Base-by-base conservation (phyloP, 371 early-diverging fungal species). In the Chytridium lagenaria region DNA sequence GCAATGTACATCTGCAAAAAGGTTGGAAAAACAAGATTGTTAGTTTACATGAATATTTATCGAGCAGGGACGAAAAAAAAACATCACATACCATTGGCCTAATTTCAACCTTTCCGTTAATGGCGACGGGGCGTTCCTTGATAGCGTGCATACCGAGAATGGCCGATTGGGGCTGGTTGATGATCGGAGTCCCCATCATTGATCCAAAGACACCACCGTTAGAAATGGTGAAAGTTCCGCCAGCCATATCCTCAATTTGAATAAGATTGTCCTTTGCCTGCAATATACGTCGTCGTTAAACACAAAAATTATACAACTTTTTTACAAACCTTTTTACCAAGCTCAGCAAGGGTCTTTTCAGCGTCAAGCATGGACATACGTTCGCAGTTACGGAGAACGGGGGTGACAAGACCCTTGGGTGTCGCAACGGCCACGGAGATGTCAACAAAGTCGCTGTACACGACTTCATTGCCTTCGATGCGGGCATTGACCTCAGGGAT, bases 181-280 rank as follows among this genome's bases (percentile, higher is more conserved):
- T 95, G 80, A 98, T 97, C 65, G 98, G 98, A 23, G 98, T 98
- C 65, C 98, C 98, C 85, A 90, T 91, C 77, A 98, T 83, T 36
- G 96, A 96, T 38, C 98, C 98, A 83, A 95, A 97, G 51, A 97
- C 95, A 68, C 98, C 98, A 77, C 98, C 98, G 88, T 98, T 98
- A 57, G 96, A 95, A 71, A 98, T 95, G 77, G 98, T 98, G 84
- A 98, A 98, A 55, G 98, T 98, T 69, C 98, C 98, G 70, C 98
- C 98, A 67, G 93, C 89, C 89, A 98, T 87, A 79, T 98, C 98
- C 86, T 63, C 63, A 23, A 63, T 63, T 33, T 97, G 91, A 82
- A 98, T 93, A 79, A 92, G 92, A 84, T 94, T 94, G 75, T 94
- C 94, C 68, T 94, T 91, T 63, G 98, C 98, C 93, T 93, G 79